Evolutionary conservation across 2,329 filamentous ascomycete species (phyloP), one percentile per base, ranked within the genome.

Genomic region (Colletotrichum tamarilloi): DNA sequence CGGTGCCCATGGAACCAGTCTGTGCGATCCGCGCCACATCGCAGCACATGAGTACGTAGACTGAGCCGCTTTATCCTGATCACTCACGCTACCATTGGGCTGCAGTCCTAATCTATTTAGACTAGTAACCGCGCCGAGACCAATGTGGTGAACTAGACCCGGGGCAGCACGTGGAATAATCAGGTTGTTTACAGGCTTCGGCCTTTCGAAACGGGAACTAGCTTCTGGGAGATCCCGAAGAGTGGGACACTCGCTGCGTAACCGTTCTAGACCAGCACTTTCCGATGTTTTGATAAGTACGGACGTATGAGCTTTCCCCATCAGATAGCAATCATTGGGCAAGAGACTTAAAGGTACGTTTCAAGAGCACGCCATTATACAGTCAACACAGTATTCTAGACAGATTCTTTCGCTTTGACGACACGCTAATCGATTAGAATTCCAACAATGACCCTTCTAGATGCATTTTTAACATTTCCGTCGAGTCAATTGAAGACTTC

Each of bases 151-250:
- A 63, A 38, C 38, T 64, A 63, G 53, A 9, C 53, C 28, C 24
- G 38, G 30, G 56, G 66, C 56, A 30, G 56, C 69, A 72, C 65
- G 65, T 72, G 69, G 69, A 30, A 26, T 4, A n/a, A n/a, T 5
- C n/a, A 59, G 3, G 2, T 67, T 35, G 32, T 22, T 38, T 11
- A 28, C 24, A 46, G 22, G 7, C 12, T 19, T 62, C 30, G 55
- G 24, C 4, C 26, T 22, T n/a, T 22, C 53, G 19, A 22, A 63
- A 69, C 59, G 59, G 65, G 30, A 59, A 52, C 53, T 69, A 69
- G 30, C 19, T 19, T 5, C 14, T 35, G 6, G 14, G 26, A 63
- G 24, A 14, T 24, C 19, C 42, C 32, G 7, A 28, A 28, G 9
- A 11, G 16, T 19, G 12, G n/a, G 11, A 8, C 12, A 52, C 2